A percentile compares a stretch with the other conserved stretches of the same genome.
Conservation (phyloP, 2,329 filamentous ascomycete species). For the Aureobasidium sp. region DNA sequence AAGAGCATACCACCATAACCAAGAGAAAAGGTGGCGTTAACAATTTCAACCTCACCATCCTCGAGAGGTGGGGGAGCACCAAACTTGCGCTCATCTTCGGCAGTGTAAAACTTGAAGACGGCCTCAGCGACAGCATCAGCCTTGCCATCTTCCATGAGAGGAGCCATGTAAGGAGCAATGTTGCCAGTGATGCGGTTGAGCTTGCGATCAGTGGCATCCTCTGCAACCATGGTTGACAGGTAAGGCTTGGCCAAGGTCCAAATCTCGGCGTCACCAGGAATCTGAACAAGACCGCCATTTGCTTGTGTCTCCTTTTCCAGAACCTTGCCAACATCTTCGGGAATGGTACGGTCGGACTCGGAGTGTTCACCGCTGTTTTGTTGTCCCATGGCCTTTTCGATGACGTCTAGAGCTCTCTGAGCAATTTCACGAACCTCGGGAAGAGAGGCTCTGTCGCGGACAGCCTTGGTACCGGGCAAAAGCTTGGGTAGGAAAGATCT, state of each 20-base stretch:
- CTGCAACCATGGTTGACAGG: conserved; percentile 75
- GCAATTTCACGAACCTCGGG: conserved; percentile 92
- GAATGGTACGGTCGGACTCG: conserved; percentile 57
- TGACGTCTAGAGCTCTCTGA: conserved; percentile 72
- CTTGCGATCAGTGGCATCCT: conserved; percentile 79
- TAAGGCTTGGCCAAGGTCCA: conserved; percentile 66
- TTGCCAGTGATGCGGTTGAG: conserved; percentile 63
- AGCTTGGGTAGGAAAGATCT: conserved; percentile 92
- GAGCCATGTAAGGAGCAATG: conserved; percentile 68
- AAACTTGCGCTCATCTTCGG: conserved; percentile 81
- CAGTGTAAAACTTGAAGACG: conserved; percentile 70
- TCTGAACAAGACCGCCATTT: conserved; percentile 54
- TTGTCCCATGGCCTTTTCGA: conserved; percentile 85
- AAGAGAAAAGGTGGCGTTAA: conserved; percentile 95
- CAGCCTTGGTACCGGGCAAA: conserved; percentile 84
- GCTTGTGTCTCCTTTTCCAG: conserved; percentile 71
- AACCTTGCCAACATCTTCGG: conserved; percentile 66
- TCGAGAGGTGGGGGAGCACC: conserved; percentile 81
- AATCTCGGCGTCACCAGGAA: conserved; percentile 53
- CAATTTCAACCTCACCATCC: conserved; percentile 88
- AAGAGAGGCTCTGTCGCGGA: conserved; percentile 79
- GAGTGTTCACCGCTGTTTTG: conserved; percentile 47
- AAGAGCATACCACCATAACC: conserved; percentile 97
- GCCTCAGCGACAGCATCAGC: conserved; percentile 61
- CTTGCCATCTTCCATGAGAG: conserved; percentile 57